Evolutionary conservation across 148 eudicot genomes (phyloP), one percentile per base, ranked within the genome.

Genomic region (Vaccinium myrtillus): DNA sequence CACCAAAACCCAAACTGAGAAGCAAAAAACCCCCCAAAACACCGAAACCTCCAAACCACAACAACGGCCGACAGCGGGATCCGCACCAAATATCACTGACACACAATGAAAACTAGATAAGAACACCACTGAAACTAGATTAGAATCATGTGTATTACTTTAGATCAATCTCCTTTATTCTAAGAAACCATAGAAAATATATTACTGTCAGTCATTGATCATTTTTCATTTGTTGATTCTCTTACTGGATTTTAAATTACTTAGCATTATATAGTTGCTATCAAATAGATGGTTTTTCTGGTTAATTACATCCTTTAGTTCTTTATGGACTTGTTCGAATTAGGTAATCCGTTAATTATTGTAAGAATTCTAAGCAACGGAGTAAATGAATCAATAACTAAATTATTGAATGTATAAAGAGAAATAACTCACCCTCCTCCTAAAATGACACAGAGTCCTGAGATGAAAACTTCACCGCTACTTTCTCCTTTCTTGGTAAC

Each of bases 341-440:
- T 74, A 16, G 48, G 19, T 36, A 74, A 6, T 30, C 15, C n/a
- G 1, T 14, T 16, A 36, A 39, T 8, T 16, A 75, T 39, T 43
- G 7, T 48, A 39, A 15, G 76, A 73, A 73, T 23, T 59, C 25
- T n/a, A 18, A 19, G 18, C 9, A 75, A 6, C 23, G 46, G n/a
- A 5, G 65, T 18, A 5, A 46, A 4, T 75, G 48, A 75, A 39
- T 6, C 7, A 18, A 48, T 18, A 2, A 75, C 51, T 75, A 75
- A 1, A 39, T 39, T 0, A 77, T 36, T n/a, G 8, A 51, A 1
- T 15, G 76, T 23, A 61, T 3, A 2, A 32, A 50, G 63, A 56
- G 23, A 36, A 77, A 30, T 77, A 51, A 76, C 92, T 87, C 75
- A 90, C 92, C 88, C 46, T 56, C 92, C 92, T 80, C 89, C 92